A percentile compares a stretch with the other conserved stretches of the same genome.
Conservation (phyloP, 257 asterid genomes). For the Penstemon barbatus region DNA sequence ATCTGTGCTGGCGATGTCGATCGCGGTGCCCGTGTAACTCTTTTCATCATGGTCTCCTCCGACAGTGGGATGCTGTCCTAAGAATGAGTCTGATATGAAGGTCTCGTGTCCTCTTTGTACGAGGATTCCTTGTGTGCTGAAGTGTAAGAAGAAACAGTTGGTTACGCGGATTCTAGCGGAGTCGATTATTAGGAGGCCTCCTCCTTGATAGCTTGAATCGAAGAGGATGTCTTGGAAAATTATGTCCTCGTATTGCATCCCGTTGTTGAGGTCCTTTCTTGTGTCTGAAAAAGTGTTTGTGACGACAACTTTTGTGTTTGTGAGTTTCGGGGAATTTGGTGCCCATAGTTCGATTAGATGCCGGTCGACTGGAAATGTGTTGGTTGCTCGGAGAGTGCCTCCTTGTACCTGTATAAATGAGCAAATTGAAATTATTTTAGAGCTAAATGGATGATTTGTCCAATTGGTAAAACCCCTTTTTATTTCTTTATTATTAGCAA, state of each 20-base stretch:
- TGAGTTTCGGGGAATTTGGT: constrained; percentile 33
- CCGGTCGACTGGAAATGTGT: constrained; percentile 48
- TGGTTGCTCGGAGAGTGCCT: constrained; percentile 57
- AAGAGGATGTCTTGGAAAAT: constrained; percentile 60
- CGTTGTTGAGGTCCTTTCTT: constrained; percentile 35
- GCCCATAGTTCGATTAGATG: constrained; percentile 61
- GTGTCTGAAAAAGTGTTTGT: constrained; percentile 10
- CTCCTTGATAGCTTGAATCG: constrained; percentile 55
- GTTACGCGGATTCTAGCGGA: constrained; percentile 48
- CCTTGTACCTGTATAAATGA: constrained; percentile 39
- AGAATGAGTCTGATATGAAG: constrained; percentile 46
- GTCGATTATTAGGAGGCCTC: constrained; percentile 47
- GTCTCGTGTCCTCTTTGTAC: constrained; percentile 62
- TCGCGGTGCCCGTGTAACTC: constrained; percentile 45
- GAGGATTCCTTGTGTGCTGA: constrained; percentile 48
- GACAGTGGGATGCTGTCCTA: constrained; percentile 59
- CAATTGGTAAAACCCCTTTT: too few species aligned
- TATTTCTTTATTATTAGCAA: too few species aligned
- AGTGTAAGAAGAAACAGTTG: constrained; percentile 52
- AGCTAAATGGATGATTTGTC: too few species aligned
- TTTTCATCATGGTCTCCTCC: constrained; percentile 53
- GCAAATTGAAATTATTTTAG: not conserved
- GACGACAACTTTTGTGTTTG: not conserved
- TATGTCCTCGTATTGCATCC: constrained; percentile 50
- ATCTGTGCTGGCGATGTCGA: constrained; percentile 62